A percentile compares a stretch with the other conserved stretches of the same genome.
These are phyloP conservation scores for Phaffomyces thermotolerans DNA, from an alignment of 805 yeast genomes.

Conservation along the genomic window DNA sequence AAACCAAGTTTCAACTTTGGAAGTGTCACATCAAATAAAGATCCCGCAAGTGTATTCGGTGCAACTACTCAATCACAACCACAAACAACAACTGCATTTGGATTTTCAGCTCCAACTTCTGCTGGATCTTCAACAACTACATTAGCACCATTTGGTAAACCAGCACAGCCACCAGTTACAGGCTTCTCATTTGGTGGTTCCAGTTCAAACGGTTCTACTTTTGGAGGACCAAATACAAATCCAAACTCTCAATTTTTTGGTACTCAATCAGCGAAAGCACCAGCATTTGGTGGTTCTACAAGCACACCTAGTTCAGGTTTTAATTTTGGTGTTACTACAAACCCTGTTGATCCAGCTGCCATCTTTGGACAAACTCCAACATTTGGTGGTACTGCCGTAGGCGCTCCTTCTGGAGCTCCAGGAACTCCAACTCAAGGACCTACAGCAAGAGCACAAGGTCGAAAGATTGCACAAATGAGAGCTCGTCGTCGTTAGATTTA, in stretches of 20 bases:
- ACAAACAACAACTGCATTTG: conserved; percentile 12
- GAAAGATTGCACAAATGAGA: conserved; percentile 24
- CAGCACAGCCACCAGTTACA: conserved; percentile 8
- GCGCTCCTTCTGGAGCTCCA: conserved; percentile 8
- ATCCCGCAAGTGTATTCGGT: conserved; percentile 11
- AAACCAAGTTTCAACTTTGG: conserved; percentile 15
- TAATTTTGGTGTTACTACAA: conserved; percentile 4
- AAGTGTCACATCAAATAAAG: conserved; percentile 6
- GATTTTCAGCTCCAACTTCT: conserved; percentile 17
- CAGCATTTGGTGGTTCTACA: conserved; percentile 1
- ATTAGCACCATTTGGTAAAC: conserved; percentile 12
- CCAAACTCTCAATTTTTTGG: conserved; percentile 1
- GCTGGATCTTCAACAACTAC: conserved; percentile 11
- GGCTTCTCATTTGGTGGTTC: neutral
- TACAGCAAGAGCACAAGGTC: conserved; percentile 13
- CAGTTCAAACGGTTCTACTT: neutral
- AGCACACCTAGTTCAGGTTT: conserved; percentile 4
- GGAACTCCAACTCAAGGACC: conserved; percentile 15
- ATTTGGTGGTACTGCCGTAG: conserved; percentile 1
- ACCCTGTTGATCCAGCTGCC: conserved; percentile 8
- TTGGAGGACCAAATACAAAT: neutral
- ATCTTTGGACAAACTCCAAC: conserved; percentile 8
- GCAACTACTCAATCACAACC: conserved; percentile 2
- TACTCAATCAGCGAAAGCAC: neutral
- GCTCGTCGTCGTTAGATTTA: conserved; percentile 18